phyloP scores from a whole-genome alignment of 352 stramenopile species.

The Halophytophthora polymorphica region DNA sequence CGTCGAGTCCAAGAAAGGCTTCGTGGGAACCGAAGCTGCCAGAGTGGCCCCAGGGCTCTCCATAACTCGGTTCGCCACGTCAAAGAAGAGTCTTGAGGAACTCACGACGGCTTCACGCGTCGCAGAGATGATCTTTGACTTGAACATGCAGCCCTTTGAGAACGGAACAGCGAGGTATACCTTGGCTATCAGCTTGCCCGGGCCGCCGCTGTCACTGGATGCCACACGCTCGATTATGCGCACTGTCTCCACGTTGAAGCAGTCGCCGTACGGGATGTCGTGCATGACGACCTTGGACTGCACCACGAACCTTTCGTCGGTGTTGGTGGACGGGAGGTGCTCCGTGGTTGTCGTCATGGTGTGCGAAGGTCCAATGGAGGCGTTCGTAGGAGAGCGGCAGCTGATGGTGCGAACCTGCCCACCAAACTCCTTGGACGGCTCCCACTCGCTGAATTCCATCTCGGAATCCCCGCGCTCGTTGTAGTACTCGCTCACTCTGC shows the following conservation, averaged over 20 bases:
- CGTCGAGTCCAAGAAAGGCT: slow-evolving; percentile 66
- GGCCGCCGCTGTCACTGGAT: slow-evolving; percentile 27
- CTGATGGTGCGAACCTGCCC: slow-evolving; percentile 61
- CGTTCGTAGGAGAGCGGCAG: slow-evolving; percentile 75
- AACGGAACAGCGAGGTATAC: slow-evolving; percentile 80
- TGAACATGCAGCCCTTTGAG: slow-evolving; percentile 88
- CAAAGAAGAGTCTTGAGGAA: slow-evolving; percentile 54
- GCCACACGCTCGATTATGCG: slow-evolving; percentile 46
- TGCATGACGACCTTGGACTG: slow-evolving; percentile 67
- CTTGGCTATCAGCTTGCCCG: slow-evolving; percentile 45
- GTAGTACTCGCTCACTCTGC: slow-evolving; percentile 57
- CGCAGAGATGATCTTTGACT: slow-evolving; percentile 86
- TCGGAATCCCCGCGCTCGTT: slow-evolving; percentile 75
- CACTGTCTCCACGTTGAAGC: slow-evolving; percentile 78
- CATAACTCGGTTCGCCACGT: slow-evolving; percentile 58
- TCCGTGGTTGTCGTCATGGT: slow-evolving; percentile 84
- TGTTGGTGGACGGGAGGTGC: slow-evolving; percentile 52
- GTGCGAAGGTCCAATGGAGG: slow-evolving; percentile 73
- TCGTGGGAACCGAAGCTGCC: slow-evolving; percentile 15
- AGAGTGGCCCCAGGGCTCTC: slow-evolving; percentile 13
- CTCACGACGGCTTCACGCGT: slow-evolving; percentile 58
- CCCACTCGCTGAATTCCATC: slow-evolving; percentile 68
- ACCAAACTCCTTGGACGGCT: slow-evolving; percentile 57
- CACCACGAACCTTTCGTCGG: slow-evolving; percentile 52
- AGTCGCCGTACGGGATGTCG: slow-evolving; percentile 86